Base-by-base conservation (phyloP, 371 early-diverging fungal genomes). In the Haplosporangium sp. region DNA sequence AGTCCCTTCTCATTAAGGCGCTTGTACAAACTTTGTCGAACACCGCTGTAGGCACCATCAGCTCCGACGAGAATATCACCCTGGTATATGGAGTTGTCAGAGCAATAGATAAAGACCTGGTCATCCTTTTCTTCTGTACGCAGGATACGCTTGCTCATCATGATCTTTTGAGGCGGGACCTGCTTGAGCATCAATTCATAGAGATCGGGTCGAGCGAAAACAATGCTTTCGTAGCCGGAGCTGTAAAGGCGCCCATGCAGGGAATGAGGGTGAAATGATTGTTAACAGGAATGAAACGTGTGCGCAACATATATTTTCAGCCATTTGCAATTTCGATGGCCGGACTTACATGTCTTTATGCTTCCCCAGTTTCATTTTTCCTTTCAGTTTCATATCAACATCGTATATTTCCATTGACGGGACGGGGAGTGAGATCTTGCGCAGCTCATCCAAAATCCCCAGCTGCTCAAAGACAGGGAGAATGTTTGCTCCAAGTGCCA, bases 61-160 rank as follows among this genome's bases (percentile, higher is more conserved):
- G 61, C 61, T 1, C 72, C 72, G 54, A 71, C 61, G 4, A 71
- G 61, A 43, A 71, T 59, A 16, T 64, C 56, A 10, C 71, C 71
- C 6, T 55, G 47, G 23, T 62, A 45, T 0, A 40, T 55, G 4
- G 48, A 42, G 12, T 55, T 48, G 55, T 71, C 71, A 10, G 55
- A 43, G 21, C 47, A 55, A 3, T 52, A 60, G 37, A 71, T 47
- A 14, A 43, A 16, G 14, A 71, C 71, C 0, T 54, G 54, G 13
- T 60, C 48, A 11, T 60, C 50, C 10, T 29, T 48, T 36, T 57
- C 55, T 47, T 58, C 50, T 10, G 50, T 50, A 3, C 50, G 57
- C 9, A 61, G 53, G 37, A 72, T 50, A 10, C 55, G 58, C 48
- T 65, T 71, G 50, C 20, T 8, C 38, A 65, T 20, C 12, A 29